phyloP scores from a whole-genome alignment of 2,329 filamentous ascomycete species.

The Diaporthe aspalathi region DNA sequence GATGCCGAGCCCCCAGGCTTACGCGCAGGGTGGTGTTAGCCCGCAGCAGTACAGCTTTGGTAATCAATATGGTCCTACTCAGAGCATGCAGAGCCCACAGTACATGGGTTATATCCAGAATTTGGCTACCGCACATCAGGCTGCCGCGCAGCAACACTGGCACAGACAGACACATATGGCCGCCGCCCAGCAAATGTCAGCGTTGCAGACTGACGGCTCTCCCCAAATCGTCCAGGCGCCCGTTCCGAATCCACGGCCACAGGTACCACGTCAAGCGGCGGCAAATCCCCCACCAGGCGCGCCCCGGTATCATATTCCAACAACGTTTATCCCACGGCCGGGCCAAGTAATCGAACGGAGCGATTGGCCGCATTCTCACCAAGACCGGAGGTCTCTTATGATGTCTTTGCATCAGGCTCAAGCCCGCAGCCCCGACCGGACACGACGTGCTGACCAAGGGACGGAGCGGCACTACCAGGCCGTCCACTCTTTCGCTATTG shows the following conservation, averaged over 20 bases:
- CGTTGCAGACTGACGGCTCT: background rate
- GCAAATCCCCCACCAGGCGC: background rate
- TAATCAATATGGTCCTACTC: background rate
- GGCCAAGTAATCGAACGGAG: constrained; percentile 42
- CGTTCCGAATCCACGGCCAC: background rate
- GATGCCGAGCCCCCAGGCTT: constrained; percentile 15
- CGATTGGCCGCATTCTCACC: constrained; percentile 56
- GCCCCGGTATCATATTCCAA: background rate
- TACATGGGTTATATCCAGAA: constrained; percentile 1
- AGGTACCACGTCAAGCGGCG: constrained; percentile 16
- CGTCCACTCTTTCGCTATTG: constrained; percentile 61
- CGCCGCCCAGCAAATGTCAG: background rate
- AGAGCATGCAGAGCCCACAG: constrained; percentile 15
- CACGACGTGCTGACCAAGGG: constrained; percentile 44
- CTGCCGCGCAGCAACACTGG: constrained; percentile 15
- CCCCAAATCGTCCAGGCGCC: background rate
- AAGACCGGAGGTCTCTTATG: constrained; percentile 55
- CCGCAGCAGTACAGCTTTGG: constrained; percentile 12
- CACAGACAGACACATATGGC: background rate
- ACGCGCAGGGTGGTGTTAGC: constrained; percentile 3
- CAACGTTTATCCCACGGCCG: constrained; percentile 43
- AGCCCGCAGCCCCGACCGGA: constrained; percentile 60
- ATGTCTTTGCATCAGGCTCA: constrained; percentile 60
- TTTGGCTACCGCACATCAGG: constrained; percentile 2
- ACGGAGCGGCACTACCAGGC: constrained; percentile 66